Evolutionary conservation across 257 asterid genomes (phyloP).

Genomic region (Lavandula angustifolia): DNA sequence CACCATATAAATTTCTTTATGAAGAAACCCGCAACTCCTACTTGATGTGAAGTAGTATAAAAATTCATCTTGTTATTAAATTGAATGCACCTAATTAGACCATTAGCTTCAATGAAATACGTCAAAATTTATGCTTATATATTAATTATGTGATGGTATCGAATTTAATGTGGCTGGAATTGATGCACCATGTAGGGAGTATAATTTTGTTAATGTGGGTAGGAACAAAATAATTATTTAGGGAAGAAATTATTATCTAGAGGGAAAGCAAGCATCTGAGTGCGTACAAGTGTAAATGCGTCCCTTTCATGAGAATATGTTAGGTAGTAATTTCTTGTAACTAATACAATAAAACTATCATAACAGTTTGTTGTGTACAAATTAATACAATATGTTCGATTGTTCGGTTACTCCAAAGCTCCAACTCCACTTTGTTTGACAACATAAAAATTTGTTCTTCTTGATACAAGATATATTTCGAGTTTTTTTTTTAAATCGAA

Average conservation of each 20-base stretch:
- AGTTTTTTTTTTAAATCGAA: too few species aligned
- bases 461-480: too few species aligned
- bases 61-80: too few species aligned
- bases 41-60: too few species aligned
- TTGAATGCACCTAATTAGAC: too few species aligned
- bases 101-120: too few species aligned
- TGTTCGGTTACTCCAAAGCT: slow-evolving; percentile 11
- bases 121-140: too few species aligned
- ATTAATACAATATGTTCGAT: background rate
- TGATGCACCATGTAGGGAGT: background rate
- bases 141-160: too few species aligned
- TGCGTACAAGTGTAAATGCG: background rate
- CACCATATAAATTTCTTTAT: too few species aligned
- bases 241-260: background rate
- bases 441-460: background rate
- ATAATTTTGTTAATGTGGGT: slow-evolving; percentile 1
- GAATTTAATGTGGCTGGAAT: background rate
- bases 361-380: too few species aligned
- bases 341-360: slow-evolving; percentile 4
- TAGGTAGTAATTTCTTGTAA: slow-evolving; percentile 26
- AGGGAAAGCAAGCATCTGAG: background rate
- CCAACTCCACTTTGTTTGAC: slow-evolving; percentile 33
- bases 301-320: slow-evolving; percentile 17
- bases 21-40: too few species aligned
- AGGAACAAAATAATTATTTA: slow-evolving; percentile 7